Percentiles rank a stretch among this genome's conserved stretches.
Conservation (phyloP, 352 stramenopile species). For the Pythium periplocum region DNA sequence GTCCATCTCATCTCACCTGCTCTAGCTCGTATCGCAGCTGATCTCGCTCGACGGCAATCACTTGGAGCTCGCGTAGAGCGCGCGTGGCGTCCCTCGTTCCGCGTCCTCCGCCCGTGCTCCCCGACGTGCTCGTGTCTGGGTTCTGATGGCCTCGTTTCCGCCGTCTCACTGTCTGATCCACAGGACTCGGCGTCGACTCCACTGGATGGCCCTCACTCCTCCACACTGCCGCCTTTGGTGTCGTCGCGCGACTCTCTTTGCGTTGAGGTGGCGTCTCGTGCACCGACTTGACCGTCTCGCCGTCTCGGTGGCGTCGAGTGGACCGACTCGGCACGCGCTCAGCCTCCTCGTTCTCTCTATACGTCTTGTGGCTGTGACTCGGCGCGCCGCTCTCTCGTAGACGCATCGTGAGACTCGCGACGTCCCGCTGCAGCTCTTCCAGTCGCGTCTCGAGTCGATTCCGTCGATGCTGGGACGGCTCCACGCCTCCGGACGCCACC, state of each 20-base stretch:
- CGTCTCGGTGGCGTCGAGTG: no score
- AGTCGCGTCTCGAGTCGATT: constrained; percentile 64
- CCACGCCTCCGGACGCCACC: no score
- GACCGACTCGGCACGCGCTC: background rate
- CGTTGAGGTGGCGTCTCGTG: no score
- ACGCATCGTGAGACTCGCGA: constrained; percentile 68
- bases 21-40: constrained; percentile 76
- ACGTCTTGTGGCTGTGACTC: constrained; percentile 9
- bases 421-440: constrained; percentile 69
- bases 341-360: constrained; percentile 2
- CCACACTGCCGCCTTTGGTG: no score
- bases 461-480: constrained; percentile 17
- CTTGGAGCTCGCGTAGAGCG: constrained; percentile 49
- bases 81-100: background rate
- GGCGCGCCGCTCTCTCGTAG: constrained; percentile 33
- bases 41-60: constrained; percentile 64
- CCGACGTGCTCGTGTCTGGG: no score
- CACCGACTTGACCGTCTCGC: no score
- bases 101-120: no score
- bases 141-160: no score
- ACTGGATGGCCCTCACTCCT: no score
- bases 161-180: no score
- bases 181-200: no score
- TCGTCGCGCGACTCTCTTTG: no score
- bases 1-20: constrained; percentile 20